A percentile compares a stretch with the other conserved stretches of the same genome.
Conservation (phyloP, 768 basidiomycete species). For the Podaxis pistillaris region DNA sequence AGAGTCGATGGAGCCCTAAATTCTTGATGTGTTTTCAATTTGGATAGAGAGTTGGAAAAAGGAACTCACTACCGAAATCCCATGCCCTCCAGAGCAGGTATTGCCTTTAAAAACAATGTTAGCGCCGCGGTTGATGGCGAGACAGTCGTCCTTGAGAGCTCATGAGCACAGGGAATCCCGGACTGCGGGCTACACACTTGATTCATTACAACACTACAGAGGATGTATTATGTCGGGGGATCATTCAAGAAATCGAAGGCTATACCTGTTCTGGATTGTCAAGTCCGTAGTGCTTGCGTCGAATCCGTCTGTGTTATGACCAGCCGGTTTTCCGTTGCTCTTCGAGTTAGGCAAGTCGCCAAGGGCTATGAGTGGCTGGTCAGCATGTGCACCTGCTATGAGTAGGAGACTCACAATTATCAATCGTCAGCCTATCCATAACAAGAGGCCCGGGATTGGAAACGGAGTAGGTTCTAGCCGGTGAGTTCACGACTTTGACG, state of each 20-base stretch:
- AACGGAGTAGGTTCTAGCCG: constrained; percentile 36
- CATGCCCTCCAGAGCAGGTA: constrained; percentile 59
- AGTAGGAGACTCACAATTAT: constrained; percentile 45
- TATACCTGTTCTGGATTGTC: constrained; percentile 41
- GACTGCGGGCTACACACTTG: constrained; percentile 30
- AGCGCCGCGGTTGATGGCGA: constrained; percentile 47
- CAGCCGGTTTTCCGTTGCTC: constrained; percentile 46
- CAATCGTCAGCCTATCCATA: constrained; percentile 48
- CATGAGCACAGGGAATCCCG: constrained; percentile 1
- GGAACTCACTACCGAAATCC: constrained; percentile 57
- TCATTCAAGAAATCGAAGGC: neutral
- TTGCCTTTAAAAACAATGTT: constrained; percentile 51
- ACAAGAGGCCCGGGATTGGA: constrained; percentile 37
- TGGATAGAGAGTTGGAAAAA: neutral
- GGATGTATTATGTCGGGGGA: neutral
- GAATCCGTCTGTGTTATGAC: constrained; percentile 53
- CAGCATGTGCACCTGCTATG: neutral
- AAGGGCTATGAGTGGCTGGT: constrained; percentile 33
- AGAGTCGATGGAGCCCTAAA: constrained; percentile 54
- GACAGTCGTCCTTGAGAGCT: constrained; percentile 52
- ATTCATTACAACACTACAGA: constrained; percentile 31
- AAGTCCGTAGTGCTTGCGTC: constrained; percentile 37
- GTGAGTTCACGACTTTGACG: constrained; percentile 40
- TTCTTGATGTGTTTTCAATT: neutral
- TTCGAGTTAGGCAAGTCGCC: constrained; percentile 51